Evolutionary conservation across 169 alveolate species (phyloP).

Genomic region (Ichthyophthirius multifiliis): DNA sequence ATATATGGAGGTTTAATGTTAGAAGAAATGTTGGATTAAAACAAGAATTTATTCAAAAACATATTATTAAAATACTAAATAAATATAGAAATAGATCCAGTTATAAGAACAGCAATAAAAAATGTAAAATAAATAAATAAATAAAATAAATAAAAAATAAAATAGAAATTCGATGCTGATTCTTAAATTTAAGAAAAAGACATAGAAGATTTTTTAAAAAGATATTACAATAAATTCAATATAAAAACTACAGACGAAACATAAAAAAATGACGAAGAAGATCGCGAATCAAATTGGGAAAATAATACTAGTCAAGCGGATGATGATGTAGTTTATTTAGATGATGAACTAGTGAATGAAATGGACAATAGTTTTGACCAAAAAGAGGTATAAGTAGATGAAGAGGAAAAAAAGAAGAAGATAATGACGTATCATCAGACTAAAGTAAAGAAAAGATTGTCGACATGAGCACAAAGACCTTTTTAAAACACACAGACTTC

Average conservation of each 20-base stretch:
- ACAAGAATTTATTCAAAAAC: neutral
- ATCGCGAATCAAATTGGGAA: constrained; percentile 20
- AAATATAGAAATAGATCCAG: neutral
- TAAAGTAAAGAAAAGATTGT: neutral
- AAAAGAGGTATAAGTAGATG: neutral
- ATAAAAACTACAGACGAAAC: neutral
- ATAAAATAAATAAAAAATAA: neutral
- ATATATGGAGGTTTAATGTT: neutral
- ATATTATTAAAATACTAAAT: neutral
- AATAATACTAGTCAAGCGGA: constrained; percentile 12
- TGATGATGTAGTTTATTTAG: constrained; percentile 23
- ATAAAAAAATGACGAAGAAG: neutral
- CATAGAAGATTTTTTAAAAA: neutral
- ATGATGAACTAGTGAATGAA: constrained; percentile 8
- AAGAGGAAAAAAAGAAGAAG: constrained; percentile 23
- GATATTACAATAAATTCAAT: neutral
- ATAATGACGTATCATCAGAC: neutral
- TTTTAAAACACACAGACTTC: constrained; percentile 43
- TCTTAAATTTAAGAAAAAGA: neutral
- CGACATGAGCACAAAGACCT: constrained; percentile 3
- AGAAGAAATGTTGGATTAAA: constrained; percentile 3
- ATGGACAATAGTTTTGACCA: neutral
- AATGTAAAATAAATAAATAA: neutral
- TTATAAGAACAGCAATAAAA: neutral
- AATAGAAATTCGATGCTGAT: neutral